These are phyloP conservation scores for Aspergillus piperis DNA, from an alignment of 2,329 filamentous ascomycete genomes.

Conservation along the genomic window DNA sequence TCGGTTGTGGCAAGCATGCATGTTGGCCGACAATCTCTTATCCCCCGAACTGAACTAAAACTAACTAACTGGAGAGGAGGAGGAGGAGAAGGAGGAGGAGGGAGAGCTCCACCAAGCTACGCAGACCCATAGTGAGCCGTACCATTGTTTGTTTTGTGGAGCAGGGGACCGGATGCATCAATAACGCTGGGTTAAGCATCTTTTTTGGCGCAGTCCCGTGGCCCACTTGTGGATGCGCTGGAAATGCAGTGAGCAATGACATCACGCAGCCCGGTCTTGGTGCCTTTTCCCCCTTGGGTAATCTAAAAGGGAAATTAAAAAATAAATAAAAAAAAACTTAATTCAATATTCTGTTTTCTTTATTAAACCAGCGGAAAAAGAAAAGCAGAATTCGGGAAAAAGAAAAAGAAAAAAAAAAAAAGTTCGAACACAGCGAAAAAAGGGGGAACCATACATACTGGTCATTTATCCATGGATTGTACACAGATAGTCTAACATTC, in stretches of 20 bases:
- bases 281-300: neutral
- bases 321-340: neutral
- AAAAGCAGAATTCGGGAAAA: neutral
- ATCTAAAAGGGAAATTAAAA: neutral
- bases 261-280: conserved; percentile 6
- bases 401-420: neutral
- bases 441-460: neutral
- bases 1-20: conserved; percentile 24
- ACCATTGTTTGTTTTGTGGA: conserved; percentile 23
- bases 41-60: conserved; percentile 12
- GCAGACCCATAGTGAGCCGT: conserved; percentile 15
- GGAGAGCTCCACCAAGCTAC: conserved; percentile 19
- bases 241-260: conserved; percentile 15
- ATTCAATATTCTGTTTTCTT: too few species aligned
- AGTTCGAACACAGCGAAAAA: neutral
- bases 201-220: conserved; percentile 21
- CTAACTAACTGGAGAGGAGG: neutral
- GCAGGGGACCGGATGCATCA: conserved; percentile 33
- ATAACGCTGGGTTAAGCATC: conserved; percentile 36
- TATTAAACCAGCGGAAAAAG: neutral
- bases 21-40: conserved; percentile 17
- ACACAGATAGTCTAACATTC: neutral
- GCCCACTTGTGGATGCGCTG: conserved; percentile 16
- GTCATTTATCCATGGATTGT: neutral
- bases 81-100: neutral